A percentile compares a stretch with the other conserved stretches of the same genome.
These are phyloP conservation scores for Daldinia loculata DNA, from an alignment of 495 filamentous ascomycete species.

Conservation along the genomic window DNA sequence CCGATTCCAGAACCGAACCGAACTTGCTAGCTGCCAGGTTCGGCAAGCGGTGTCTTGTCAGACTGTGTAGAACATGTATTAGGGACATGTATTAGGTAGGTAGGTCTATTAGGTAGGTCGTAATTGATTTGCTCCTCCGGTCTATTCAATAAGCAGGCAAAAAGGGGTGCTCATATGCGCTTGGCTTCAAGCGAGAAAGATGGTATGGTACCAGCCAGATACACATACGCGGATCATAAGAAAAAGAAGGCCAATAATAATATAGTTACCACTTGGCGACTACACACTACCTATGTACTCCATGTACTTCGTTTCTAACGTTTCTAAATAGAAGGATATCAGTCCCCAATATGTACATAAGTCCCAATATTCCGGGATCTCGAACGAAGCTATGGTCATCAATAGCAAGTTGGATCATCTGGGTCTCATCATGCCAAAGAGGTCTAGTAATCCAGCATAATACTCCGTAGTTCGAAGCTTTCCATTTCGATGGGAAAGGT, in stretches of 20 bases:
- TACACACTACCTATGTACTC: background rate
- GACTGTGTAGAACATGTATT: conserved; percentile 9
- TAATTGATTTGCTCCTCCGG: conserved; percentile 14
- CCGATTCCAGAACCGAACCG: conserved; percentile 45
- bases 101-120: conserved; percentile 23
- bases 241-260: background rate
- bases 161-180: conserved; percentile 14
- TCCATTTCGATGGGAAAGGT: conserved; percentile 30
- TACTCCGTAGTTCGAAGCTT: conserved; percentile 13
- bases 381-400: conserved; percentile 14
- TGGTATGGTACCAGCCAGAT: conserved; percentile 16
- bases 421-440: conserved; percentile 22
- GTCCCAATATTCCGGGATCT: conserved; percentile 16
- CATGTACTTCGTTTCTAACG: background rate
- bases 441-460: background rate
- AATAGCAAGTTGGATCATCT: conserved; percentile 17
- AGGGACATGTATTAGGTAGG: conserved; percentile 5
- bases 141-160: conserved; percentile 26
- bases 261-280: background rate
- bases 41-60: conserved; percentile 39
- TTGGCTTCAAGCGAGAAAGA: conserved; percentile 17
- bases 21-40: conserved; percentile 37
- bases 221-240: background rate
- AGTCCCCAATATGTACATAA: background rate
- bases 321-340: conserved; percentile 15